Base-by-base conservation (phyloP, 2,329 filamentous ascomycete genomes). In the Diaporthe amygdali region DNA sequence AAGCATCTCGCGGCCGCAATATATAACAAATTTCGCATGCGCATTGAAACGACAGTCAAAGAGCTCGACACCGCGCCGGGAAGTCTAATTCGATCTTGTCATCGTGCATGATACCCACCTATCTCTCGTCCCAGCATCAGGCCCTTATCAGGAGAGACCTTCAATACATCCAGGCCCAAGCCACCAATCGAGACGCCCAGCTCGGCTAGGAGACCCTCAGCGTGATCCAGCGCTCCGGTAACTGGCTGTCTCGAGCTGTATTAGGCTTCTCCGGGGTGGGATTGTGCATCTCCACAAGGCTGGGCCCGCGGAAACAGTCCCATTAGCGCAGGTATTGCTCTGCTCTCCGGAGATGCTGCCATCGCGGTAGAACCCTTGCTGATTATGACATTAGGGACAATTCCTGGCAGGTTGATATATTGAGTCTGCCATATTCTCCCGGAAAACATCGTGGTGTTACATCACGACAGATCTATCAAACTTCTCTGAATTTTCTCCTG, bases 281-380 rank as follows among this genome's bases (percentile, higher is more conserved):
- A 22, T 56, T 25, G 34, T 55, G 49, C 66, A 56, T 44, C 54
- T 54, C 55, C 55, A 51, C 68, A 39, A 64, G 55, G 68, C 67
- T 64, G 49, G 68, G 44, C 56, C 68, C 68, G 68, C 67, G 67
- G 67, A 64, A 64, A 64, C 68, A 34, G 37, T 17, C 37, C 12
- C 46, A 54, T 64, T 49, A 34, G 68, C 59, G 68, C 39, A 61
- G 46, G 22, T 61, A 52, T 30, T 46, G 46, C 39, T 59, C 37
- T 69, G 37, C 6, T 54, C 51, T 25, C 68, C 68, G 68, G 68
- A 69, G 68, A 69, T 69, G 68, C 68, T n/a, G 15, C 15, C 41
- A 63, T 52, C 56, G 46, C 46, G 30, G 30, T 3, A 52, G 37
- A 25, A 32, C 47, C 41, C 52, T 63, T n/a, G 49, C 55, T 64